Percentiles rank a stretch among this genome's conserved stretches.
Evolutionary conservation across 164 flowering plant genomes (phyloP).

Genomic region (Liriodendron chinense): DNA sequence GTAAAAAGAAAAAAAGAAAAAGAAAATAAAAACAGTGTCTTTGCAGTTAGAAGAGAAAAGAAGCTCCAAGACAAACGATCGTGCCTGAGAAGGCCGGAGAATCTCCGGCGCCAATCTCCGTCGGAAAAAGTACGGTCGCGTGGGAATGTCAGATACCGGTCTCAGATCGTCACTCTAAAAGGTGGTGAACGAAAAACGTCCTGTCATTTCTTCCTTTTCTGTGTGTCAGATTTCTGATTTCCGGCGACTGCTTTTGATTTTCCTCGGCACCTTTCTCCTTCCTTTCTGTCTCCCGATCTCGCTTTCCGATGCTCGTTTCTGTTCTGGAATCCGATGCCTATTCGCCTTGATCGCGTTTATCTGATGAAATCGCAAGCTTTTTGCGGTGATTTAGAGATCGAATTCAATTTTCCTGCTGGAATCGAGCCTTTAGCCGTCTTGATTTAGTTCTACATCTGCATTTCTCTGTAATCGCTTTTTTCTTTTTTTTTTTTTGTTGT

Average conservation of each 20-base stretch:
- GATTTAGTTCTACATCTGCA: not conserved
- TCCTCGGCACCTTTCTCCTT: not conserved
- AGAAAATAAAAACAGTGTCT: not conserved
- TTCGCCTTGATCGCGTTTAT: not conserved
- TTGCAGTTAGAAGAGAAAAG: not conserved
- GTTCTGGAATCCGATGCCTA: not conserved
- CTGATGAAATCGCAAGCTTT: not conserved
- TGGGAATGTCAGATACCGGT: conserved; percentile 13
- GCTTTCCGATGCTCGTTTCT: not conserved
- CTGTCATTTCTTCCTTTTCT: not conserved
- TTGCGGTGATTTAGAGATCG: conserved; percentile 1
- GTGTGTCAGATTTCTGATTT: not conserved
- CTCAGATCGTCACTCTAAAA: not conserved
- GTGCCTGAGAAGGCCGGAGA: not conserved
- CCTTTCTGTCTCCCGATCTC: conserved; percentile 2
- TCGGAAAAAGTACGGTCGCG: not conserved
- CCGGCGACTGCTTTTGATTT: not conserved
- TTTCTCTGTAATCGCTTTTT: not conserved
- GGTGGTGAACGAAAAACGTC: conserved; percentile 13
- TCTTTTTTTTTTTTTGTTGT: too few species aligned
- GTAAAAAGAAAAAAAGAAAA: not conserved
- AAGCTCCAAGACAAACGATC: not conserved
- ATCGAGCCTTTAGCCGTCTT: not conserved
- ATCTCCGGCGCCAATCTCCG: not conserved
- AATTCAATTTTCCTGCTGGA: conserved; percentile 20